Evolutionary conservation across 2,329 filamentous ascomycete species (phyloP).

Genomic region (Corinectria fuckeliana): DNA sequence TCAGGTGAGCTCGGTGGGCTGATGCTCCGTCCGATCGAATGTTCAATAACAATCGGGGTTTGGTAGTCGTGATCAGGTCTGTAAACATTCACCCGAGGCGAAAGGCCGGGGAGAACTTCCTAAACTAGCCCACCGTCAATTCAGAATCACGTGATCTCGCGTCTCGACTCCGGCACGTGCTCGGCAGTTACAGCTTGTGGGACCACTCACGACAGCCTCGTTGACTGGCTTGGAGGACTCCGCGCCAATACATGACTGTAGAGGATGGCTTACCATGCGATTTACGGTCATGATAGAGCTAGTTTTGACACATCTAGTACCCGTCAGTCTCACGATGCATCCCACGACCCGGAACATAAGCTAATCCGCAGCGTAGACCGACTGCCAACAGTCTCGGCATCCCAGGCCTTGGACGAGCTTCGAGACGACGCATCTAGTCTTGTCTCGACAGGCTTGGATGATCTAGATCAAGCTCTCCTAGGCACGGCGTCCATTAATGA

Average conservation of each 20-base stretch:
- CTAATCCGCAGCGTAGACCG: constrained; percentile 61
- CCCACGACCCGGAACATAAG: constrained; percentile 4
- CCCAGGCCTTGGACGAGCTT: constrained; percentile 70
- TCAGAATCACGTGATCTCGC: constrained; percentile 28
- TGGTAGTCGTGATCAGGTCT: constrained; percentile 2
- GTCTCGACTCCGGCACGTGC: constrained; percentile 10
- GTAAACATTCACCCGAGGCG: neutral
- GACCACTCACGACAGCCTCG: constrained; percentile 27
- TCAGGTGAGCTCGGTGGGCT: constrained; percentile 25
- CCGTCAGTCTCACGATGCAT: constrained; percentile 49
- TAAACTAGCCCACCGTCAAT: neutral
- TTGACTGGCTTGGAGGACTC: constrained; percentile 23
- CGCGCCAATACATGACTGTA: constrained; percentile 31
- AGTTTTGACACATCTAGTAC: constrained; percentile 64
- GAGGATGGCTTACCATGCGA: constrained; percentile 64
- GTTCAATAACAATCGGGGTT: constrained; percentile 24
- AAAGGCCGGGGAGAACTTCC: constrained; percentile 14
- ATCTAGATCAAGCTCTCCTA: constrained; percentile 57
- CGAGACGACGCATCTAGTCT: constrained; percentile 56
- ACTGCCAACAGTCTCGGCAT: constrained; percentile 77
- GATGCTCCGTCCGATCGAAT: constrained; percentile 24
- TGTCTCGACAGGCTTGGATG: constrained; percentile 62
- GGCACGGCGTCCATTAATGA: constrained; percentile 18
- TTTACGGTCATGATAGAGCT: constrained; percentile 66
- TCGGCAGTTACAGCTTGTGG: neutral